Percentiles rank a stretch among this genome's conserved stretches.
phyloP scores from a whole-genome alignment of 371 early-diverging fungal species.

The Parasitella parasitica region DNA sequence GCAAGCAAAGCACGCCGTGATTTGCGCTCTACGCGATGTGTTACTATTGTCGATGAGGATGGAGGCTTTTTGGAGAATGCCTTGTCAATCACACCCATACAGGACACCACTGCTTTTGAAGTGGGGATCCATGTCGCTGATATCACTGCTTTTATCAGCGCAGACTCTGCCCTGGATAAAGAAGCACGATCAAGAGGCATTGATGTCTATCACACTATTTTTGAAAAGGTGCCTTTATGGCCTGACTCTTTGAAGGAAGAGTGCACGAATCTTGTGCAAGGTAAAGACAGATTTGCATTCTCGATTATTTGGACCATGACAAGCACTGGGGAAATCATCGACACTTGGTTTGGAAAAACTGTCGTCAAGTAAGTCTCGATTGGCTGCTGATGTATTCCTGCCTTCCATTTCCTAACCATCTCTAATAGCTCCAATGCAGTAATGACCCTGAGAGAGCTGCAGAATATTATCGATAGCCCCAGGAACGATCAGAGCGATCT shows the following conservation, averaged over 20 bases:
- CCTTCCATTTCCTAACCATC: background rate
- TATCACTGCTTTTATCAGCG: slow-evolving; percentile 91
- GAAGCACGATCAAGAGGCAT: slow-evolving; percentile 90
- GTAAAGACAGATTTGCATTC: slow-evolving; percentile 71
- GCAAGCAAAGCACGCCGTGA: slow-evolving; percentile 63
- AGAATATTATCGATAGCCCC: background rate
- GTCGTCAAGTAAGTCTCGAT: slow-evolving; percentile 68
- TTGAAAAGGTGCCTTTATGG: slow-evolving; percentile 91
- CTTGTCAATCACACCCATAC: background rate
- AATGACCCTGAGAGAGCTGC: slow-evolving; percentile 55
- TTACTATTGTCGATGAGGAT: slow-evolving; percentile 37
- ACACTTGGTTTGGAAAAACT: slow-evolving; percentile 70
- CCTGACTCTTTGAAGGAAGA: slow-evolving; percentile 87
- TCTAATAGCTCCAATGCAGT: slow-evolving; percentile 52
- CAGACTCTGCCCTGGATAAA: slow-evolving; percentile 83
- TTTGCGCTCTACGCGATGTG: slow-evolving; percentile 57
- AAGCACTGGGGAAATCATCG: slow-evolving; percentile 56
- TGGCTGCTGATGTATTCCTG: background rate
- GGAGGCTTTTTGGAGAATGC: slow-evolving; percentile 12
- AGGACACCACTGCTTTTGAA: slow-evolving; percentile 23
- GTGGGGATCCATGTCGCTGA: slow-evolving; percentile 98
- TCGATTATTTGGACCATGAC: slow-evolving; percentile 86
- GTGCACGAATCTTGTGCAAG: slow-evolving; percentile 25
- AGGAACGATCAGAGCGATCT: background rate
- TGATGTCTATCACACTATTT: slow-evolving; percentile 81